Base-by-base conservation (phyloP, 2,329 filamentous ascomycete species). In the Polytolypa hystricis region DNA sequence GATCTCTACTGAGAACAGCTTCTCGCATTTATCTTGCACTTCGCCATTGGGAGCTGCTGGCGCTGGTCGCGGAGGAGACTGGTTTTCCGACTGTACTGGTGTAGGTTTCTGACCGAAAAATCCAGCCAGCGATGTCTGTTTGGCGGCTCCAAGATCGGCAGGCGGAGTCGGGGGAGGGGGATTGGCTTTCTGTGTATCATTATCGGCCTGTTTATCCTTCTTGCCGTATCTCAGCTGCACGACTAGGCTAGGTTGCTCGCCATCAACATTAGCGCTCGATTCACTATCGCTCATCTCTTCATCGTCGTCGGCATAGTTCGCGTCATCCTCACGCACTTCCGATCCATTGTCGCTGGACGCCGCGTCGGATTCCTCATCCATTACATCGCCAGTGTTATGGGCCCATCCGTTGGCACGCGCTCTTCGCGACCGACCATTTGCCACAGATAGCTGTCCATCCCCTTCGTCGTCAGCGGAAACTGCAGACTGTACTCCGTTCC, bases 251-350 rank as follows among this genome's bases (percentile, higher is more conserved):
- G 75, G 69, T 25, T 63, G 62, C 26, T 70, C 71, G 9, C 70
- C 69, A 17, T 51, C 50, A 14, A 57, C 58, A 23, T 60, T 56
- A 15, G 54, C 54, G 26, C 77, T 72, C n/a, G 57, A 56, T 20
- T 58, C 62, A 39, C 58, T 57, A 12, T 58, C 61, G 35, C 58
- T 64, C 30, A 54, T 51, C 32, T 60, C 55, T 4, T 61, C 61
- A 40, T 67, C 64, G 16, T 62, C 63, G 35, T 83, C 78, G 4
- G 79, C 79, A 17, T 78, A 76, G 17, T 71, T 73, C 25, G 81
- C 77, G 39, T 81, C 81, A 40, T 86, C 82, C 38, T 81, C 82
- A 8, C 79, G 82, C 34, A 81, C 79, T 30, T 85, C 79, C 53
- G 77, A 84, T 45, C 84, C 80, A 42, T 76, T 78, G 11, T 56